Evolutionary conservation across 2,329 filamentous ascomycete genomes (phyloP), one percentile per base, ranked within the genome.

Genomic region (Arthrocladium fulminans): DNA sequence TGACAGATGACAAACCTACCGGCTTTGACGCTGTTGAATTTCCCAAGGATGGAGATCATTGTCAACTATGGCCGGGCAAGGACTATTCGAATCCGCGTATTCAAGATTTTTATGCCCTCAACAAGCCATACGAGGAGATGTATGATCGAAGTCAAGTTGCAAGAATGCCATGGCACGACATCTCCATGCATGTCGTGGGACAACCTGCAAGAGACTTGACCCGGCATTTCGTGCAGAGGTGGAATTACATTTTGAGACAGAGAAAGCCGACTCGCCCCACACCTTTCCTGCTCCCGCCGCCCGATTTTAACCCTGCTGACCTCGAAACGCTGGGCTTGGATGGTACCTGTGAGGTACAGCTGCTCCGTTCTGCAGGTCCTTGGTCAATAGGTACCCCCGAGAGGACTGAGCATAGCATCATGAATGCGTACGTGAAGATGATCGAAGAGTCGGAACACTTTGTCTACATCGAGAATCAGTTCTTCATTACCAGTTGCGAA

Each of bases 391-490:
- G 92, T 13, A 88, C 88, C 12, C 76, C 77, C 0, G 84, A 88
- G 48, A 79, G 88, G 51, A 86, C 84, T 0, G 92, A 98, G 64
- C 83, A 89, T 65, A 97, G 90, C 62, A 97, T 98, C 62, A 89
- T 94, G 75, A 92, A 84, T 54, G 90, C 92, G 2, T 97, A 97
- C 61, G 78, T 94, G 57, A 92, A 94, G 64, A 81, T 94, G 73
- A 98, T 98, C 57, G 84, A 92, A 56, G 84, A 90, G 55, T 96
- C 88, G 1, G 88, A 98, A 41, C 92, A 97, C 65, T 95, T 96
- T 60, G 87, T 97, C 45, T 97, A 98, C 67, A 95, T 97, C 56
- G 92, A 98, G 65, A 98, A 98, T 63, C 92, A 98, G 62, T 98
- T 97, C 68, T 98, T 94, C 71, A 86, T 98, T 65, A 94, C 87